These are phyloP conservation scores for Emericellopsis cladophorae DNA, from an alignment of 2,329 filamentous ascomycete species.

Conservation along the genomic window DNA sequence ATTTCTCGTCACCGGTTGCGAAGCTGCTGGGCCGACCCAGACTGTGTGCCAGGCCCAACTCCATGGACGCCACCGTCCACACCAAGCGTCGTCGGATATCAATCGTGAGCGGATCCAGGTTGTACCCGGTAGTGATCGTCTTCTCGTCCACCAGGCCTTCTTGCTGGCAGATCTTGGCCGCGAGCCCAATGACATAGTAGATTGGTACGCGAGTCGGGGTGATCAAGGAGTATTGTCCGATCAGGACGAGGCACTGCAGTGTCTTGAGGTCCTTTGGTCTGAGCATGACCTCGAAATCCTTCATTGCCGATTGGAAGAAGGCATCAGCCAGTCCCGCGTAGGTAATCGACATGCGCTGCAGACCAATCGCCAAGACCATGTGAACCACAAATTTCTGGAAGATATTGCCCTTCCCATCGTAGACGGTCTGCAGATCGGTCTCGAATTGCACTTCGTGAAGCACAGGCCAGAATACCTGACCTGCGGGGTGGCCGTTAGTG, in stretches of 20 bases:
- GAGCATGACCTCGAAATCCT: conserved; percentile 70
- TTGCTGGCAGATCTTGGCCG: conserved; percentile 78
- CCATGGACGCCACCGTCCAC: conserved; percentile 83
- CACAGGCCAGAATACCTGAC: conserved; percentile 76
- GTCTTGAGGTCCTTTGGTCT: conserved; percentile 83
- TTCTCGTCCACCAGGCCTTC: conserved; percentile 80
- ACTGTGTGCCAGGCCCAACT: conserved; percentile 75
- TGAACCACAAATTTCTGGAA: conserved; percentile 81
- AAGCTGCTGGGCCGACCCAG: conserved; percentile 82
- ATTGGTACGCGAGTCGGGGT: conserved; percentile 87
- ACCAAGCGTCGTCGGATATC: conserved; percentile 83
- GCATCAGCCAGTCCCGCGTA: conserved; percentile 92
- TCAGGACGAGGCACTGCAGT: conserved; percentile 75
- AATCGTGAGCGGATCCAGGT: conserved; percentile 59
- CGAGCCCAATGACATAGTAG: conserved; percentile 86
- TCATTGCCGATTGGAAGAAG: conserved; percentile 85
- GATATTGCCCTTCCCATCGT: conserved; percentile 59
- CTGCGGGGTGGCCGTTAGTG: conserved; percentile 26
- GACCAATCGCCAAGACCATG: conserved; percentile 87
- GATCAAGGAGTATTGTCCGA: conserved; percentile 82
- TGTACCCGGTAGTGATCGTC: conserved; percentile 57
- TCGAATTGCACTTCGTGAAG: conserved; percentile 75
- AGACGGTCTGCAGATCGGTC: conserved; percentile 68
- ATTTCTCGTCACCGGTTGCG: conserved; percentile 66
- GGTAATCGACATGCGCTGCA: conserved; percentile 80